Evolutionary conservation across 2,329 filamentous ascomycete species (phyloP).

Genomic region (Hypoxylon sp.): DNA sequence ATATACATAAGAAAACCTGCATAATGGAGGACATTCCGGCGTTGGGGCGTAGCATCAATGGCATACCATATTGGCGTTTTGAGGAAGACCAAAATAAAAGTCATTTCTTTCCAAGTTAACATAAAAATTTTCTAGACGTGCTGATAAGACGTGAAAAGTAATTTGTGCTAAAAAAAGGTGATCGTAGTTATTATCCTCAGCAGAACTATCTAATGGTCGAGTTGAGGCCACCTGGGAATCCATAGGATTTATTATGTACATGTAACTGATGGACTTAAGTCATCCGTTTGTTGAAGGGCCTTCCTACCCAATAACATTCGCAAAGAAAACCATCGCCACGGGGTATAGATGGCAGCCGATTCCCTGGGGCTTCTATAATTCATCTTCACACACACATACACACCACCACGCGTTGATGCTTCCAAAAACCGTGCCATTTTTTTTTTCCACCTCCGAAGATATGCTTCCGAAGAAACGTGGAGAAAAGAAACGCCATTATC

Average conservation of each 20-base stretch:
- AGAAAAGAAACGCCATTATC: conserved; percentile 24
- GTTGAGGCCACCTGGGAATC: conserved; percentile 19
- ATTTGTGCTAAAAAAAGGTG: conserved; percentile 38
- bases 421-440: conserved; percentile 17
- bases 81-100: conserved; percentile 10
- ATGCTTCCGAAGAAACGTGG: background rate
- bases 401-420: conserved; percentile 11
- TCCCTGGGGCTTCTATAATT: conserved; percentile 19
- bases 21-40: conserved; percentile 15
- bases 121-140: conserved; percentile 3
- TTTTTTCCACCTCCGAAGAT: conserved; percentile 13
- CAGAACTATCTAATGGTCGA: conserved; percentile 1
- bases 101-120: conserved; percentile 2
- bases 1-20: background rate
- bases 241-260: conserved; percentile 35
- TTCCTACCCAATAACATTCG: conserved; percentile 24
- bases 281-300: conserved; percentile 27
- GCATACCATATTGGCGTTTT: conserved; percentile 16
- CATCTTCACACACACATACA: no score
- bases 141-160: conserved; percentile 4
- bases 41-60: conserved; percentile 15
- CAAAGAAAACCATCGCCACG: conserved; percentile 18
- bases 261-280: conserved; percentile 8
- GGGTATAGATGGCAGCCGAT: conserved; percentile 22
- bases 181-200: conserved; percentile 34